phyloP scores from a whole-genome alignment of 2,329 filamentous ascomycete genomes.

The Alternaria conjuncta region DNA sequence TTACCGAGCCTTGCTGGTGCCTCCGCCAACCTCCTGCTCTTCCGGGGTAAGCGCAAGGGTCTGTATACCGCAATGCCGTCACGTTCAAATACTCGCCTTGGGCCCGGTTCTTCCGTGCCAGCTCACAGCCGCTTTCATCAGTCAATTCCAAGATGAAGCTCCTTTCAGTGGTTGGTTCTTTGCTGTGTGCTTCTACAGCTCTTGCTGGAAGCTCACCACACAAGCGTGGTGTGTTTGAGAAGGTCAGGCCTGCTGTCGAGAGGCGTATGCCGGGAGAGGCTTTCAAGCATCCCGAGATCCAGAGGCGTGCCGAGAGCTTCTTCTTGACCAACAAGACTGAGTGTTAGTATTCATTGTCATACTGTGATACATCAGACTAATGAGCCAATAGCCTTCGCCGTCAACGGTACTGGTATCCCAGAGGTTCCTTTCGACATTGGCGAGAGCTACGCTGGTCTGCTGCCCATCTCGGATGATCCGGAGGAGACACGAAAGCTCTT shows the following conservation, averaged over 20 bases:
- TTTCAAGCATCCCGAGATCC: slow-evolving; percentile 42
- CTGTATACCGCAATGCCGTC: slow-evolving; percentile 17
- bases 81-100: slow-evolving; percentile 27
- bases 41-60: slow-evolving; percentile 21
- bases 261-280: slow-evolving; percentile 32
- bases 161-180: slow-evolving; percentile 30
- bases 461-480: slow-evolving; percentile 62
- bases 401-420: slow-evolving; percentile 69
- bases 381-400: slow-evolving; percentile 62
- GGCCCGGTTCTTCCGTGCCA: not conserved
- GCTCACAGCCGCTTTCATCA: slow-evolving; percentile 10
- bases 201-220: slow-evolving; percentile 36
- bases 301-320: slow-evolving; percentile 41
- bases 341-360: slow-evolving; percentile 18
- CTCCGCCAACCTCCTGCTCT: slow-evolving; percentile 20
- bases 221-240: slow-evolving; percentile 37
- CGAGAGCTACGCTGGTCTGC: slow-evolving; percentile 68
- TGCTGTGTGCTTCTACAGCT: slow-evolving; percentile 41
- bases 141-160: slow-evolving; percentile 41
- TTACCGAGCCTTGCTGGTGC: not conserved
- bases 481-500: slow-evolving; percentile 63
- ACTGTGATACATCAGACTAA: not conserved
- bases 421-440: slow-evolving; percentile 73
- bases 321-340: slow-evolving; percentile 45
- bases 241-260: slow-evolving; percentile 34